Evolutionary conservation across 495 filamentous ascomycete species (phyloP), one percentile per base, ranked within the genome.

Genomic region (Penicillium pulvis): DNA sequence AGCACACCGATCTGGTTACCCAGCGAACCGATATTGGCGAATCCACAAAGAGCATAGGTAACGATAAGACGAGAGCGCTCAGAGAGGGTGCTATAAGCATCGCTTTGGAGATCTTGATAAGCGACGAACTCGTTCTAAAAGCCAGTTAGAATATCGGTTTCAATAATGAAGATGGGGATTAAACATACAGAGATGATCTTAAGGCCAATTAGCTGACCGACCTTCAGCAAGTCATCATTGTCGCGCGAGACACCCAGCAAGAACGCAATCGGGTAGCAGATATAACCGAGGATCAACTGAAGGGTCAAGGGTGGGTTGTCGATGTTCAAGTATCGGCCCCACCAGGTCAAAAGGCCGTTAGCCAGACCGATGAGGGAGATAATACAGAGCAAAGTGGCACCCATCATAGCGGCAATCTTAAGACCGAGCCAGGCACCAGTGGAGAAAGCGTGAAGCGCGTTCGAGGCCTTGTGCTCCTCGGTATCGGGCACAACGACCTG

Each of bases 1-100:
- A 96, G 75, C 42, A 96, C 89, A 71, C 90, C 90, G 56, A 93
- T 93, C 71, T 95, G 91, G 55, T 89, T 92, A 58, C 90, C 91
- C 39, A 93, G 83, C 36, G 89, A 90, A 48, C 85, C 84, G 59
- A 93, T 86, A 70, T 93, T 95, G 47, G 87, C 90, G 64, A 91
- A 91, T 8, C 88, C 89, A 72, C 90, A 90, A 35, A 87, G 79
- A 2, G 84, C 83, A 57, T 87, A 90, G 16, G 90, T 89, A 51
- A 85, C 85, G 65, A 92, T 89, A 20, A 91, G 80, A 30, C 80
- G 82, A 8, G 89, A 90, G 41, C 92, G 89, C 10, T 83, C 71
- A 10, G 83, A 85, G 57, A 97, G 77, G 10, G 66, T 62, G 6
- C 71, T 67, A 62, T 88, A 90, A 2, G 23, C 17, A 1, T 79